Base-by-base conservation (phyloP, 441 rosid genomes). In the Populus hybrid region DNA sequence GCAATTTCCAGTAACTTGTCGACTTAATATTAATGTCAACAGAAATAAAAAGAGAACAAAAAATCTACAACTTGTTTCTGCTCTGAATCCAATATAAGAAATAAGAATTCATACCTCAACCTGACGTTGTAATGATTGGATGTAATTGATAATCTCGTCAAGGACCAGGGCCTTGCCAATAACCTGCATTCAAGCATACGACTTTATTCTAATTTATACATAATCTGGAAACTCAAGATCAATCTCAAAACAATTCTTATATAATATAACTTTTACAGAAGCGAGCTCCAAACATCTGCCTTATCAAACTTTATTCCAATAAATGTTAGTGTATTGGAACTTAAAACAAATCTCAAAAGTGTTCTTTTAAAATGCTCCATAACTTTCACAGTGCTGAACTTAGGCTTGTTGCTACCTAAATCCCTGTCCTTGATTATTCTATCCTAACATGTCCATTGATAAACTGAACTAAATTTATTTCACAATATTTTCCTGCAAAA, bases 141-240 rank as follows among this genome's bases (percentile, higher is more conserved):
- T 89, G 84, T 93, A 94, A 85, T 94, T 94, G 69, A 94, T 93
- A 28, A 94, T 94, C 87, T 94, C 97, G 80, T 94, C 97, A 68
- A 93, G 87, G 36, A 94, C 97, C 71, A 91, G 88, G 4, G 97
- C 97, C 87, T 93, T 94, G 64, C 97, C 98, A 46, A 89, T 93
- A 70, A 94, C 97, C 96, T 94, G 82, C 76, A 81, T 59, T 35
- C 64, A 61, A 75, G 69, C 80, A 74, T 40, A 77, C 16, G 59
- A 20, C 57, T 86, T 42, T 59, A 26, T 1, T 14, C 67, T 34
- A 70, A 23, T 35, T 40, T 40, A 32, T 67, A 77, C 57, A 26
- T 26, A 50, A 35, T 6, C 5, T 5, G 9, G 57, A 57, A 73
- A 75, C 30, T 36, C 70, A 81, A 46, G 8, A 64, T 36, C 66